Conservation (phyloP, 306 rosid genomes). For the Elaeagnus macrophylla region DNA sequence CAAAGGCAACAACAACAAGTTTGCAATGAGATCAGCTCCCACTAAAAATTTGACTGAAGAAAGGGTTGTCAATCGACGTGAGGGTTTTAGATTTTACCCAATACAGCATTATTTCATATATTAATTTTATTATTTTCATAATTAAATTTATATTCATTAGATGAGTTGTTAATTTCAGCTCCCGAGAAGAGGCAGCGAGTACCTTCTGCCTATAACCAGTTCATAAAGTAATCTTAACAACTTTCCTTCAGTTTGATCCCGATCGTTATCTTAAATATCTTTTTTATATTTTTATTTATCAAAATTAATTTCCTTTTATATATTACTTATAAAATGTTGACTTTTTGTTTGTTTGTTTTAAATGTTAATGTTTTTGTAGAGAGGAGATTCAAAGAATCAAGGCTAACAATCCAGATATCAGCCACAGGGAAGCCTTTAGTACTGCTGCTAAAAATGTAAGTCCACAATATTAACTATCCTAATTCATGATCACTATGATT, state of each 20-base stretch:
- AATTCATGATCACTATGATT: no score
- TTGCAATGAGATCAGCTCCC: constrained; percentile 54
- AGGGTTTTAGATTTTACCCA: constrained; percentile 15
- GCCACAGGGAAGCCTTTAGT: constrained; percentile 96
- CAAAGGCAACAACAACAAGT: constrained; percentile 57
- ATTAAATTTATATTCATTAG: neutral
- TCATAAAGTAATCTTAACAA: constrained; percentile 67
- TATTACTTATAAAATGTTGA: neutral
- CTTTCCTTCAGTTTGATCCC: constrained; percentile 6
- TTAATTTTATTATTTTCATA: neutral
- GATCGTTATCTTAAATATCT: neutral
- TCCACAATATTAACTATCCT: neutral
- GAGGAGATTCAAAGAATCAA: constrained; percentile 99
- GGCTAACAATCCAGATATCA: constrained; percentile 94
- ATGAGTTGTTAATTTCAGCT: constrained; percentile 81
- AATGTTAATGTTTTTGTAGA: constrained; percentile 24
- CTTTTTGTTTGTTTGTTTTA: neutral
- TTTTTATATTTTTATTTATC: neutral
- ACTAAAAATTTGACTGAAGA: constrained; percentile 39
- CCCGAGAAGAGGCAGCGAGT: constrained; percentile 99
- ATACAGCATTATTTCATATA: neutral
- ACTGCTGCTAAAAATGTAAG: constrained; percentile 93
- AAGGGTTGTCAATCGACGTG: constrained; percentile 70
- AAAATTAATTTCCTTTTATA: no score
- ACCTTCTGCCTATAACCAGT: constrained; percentile 99